Conservation (phyloP, 495 filamentous ascomycete species). For the Neurospora sp. region DNA sequence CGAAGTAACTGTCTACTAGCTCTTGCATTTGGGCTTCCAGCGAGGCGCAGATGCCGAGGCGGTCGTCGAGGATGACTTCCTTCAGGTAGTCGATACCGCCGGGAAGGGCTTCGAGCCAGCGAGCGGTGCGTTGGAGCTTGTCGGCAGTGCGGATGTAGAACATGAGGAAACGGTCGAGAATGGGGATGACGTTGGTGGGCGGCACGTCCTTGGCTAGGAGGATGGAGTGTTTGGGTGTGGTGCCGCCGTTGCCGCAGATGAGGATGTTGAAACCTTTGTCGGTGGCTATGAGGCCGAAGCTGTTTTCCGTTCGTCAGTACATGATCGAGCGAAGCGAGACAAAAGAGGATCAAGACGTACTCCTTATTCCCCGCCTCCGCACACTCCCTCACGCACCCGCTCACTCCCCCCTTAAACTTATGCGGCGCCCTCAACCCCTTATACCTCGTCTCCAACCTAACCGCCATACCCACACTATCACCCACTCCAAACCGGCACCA, state of each 20-base stretch:
- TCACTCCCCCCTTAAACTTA: slow-evolving; percentile 91
- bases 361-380: slow-evolving; percentile 96
- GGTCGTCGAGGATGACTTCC: slow-evolving; percentile 80
- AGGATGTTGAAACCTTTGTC: slow-evolving; percentile 96
- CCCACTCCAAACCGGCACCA: slow-evolving; percentile 94
- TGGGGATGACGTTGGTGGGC: slow-evolving; percentile 72
- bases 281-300: slow-evolving; percentile 87
- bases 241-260: slow-evolving; percentile 87
- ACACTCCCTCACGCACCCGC: slow-evolving; percentile 87
- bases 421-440: slow-evolving; percentile 87
- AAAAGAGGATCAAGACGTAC: slow-evolving; percentile 31
- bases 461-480: slow-evolving; percentile 95
- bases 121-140: slow-evolving; percentile 85
- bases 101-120: slow-evolving; percentile 83
- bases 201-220: slow-evolving; percentile 89
- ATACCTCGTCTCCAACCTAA: slow-evolving; percentile 86
- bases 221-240: slow-evolving; percentile 75
- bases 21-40: slow-evolving; percentile 88
- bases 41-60: slow-evolving; percentile 75
- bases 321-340: not conserved
- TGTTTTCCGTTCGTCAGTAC: slow-evolving; percentile 20
- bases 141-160: slow-evolving; percentile 97
- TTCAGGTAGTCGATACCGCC: slow-evolving; percentile 80
- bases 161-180: slow-evolving; percentile 85
- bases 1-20: slow-evolving; percentile 81